phyloP scores from a whole-genome alignment of 148 eudicot genomes.

The Linanthus parryae region DNA sequence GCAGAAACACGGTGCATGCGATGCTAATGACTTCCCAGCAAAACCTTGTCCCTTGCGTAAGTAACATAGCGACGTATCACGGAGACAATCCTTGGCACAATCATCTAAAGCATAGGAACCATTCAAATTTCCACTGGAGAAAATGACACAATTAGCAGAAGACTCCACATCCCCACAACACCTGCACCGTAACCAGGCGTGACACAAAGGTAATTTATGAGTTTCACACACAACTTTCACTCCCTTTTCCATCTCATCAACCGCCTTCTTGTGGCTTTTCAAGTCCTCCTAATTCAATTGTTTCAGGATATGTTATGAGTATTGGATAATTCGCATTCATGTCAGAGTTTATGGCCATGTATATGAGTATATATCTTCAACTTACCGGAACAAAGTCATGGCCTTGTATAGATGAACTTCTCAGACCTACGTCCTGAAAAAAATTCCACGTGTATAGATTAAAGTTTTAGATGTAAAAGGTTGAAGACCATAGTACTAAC shows the following conservation, averaged over 20 bases:
- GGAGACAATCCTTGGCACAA: neutral
- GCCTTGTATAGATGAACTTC: no score
- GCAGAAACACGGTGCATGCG: constrained; percentile 15
- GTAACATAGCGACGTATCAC: constrained; percentile 1
- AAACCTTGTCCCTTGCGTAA: constrained; percentile 15
- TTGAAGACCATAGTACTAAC: no score
- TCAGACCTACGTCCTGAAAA: neutral
- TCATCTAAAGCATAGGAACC: constrained; percentile 15
- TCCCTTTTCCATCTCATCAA: neutral
- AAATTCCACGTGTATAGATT: no score
- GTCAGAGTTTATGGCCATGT: neutral
- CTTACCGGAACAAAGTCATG: neutral
- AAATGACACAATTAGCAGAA: neutral
- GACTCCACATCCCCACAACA: neutral
- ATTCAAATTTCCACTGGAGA: no score
- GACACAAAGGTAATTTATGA: neutral
- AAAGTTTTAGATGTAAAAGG: no score
- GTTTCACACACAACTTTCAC: neutral
- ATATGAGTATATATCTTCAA: neutral
- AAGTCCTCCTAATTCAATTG: neutral
- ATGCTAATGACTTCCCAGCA: constrained; percentile 12
- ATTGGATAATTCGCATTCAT: no score
- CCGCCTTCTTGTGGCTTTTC: neutral
- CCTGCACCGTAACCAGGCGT: neutral
- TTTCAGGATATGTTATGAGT: neutral